Percentiles rank a stretch among this genome's conserved stretches.
phyloP scores from a whole-genome alignment of 495 filamentous ascomycete genomes.

The Xylaria castorea region DNA sequence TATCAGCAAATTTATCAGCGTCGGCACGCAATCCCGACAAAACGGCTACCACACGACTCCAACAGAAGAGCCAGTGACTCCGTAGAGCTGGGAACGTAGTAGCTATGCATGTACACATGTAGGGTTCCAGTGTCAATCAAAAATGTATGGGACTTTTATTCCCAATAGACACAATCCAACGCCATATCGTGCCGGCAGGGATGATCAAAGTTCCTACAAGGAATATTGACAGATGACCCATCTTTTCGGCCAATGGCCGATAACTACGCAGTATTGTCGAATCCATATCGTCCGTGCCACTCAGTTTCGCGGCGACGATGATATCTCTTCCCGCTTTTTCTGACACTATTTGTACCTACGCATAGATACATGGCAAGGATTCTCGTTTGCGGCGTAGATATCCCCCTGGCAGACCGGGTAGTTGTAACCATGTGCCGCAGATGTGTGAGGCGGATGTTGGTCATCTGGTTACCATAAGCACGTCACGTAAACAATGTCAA shows the following conservation, averaged over 20 bases:
- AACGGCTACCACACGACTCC: neutral
- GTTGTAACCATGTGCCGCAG: neutral
- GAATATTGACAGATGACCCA: neutral
- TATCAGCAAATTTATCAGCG: neutral
- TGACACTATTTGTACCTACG: neutral
- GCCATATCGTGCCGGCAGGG: neutral
- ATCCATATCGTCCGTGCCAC: constrained; percentile 1
- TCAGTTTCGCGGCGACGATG: neutral
- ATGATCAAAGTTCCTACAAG: neutral
- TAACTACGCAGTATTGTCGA: neutral
- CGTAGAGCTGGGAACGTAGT: too few species aligned
- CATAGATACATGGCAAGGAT: neutral
- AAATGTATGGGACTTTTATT: neutral
- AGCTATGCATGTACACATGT: neutral
- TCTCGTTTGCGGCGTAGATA: neutral
- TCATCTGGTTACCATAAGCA: neutral
- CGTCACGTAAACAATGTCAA: neutral
- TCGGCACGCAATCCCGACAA: neutral
- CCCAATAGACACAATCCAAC: neutral
- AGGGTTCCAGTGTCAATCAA: neutral
- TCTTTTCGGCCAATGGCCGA: neutral
- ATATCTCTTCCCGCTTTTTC: neutral
- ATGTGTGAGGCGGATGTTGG: neutral
- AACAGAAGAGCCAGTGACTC: neutral
- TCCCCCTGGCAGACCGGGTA: neutral